These are phyloP conservation scores for Macrolepiota dolichaula DNA, from an alignment of 768 basidiomycete species.

Conservation along the genomic window DNA sequence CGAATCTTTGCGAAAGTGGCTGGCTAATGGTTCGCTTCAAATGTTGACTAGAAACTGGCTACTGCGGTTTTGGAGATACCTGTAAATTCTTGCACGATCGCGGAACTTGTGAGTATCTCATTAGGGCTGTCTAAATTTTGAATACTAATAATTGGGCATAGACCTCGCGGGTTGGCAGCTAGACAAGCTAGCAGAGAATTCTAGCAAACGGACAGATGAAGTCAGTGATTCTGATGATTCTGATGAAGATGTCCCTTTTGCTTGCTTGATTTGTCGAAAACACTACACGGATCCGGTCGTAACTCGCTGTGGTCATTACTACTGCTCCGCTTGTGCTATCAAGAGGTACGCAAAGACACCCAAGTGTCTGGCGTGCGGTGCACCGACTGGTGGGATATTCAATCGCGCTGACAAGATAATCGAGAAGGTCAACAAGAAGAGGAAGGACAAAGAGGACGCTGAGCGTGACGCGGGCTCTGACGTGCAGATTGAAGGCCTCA, in stretches of 20 bases:
- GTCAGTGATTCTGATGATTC: constrained; percentile 62
- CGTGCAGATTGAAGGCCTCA: constrained; percentile 63
- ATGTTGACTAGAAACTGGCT: constrained; percentile 79
- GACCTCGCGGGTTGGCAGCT: constrained; percentile 99
- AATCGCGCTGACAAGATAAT: constrained; percentile 93
- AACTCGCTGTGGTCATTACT: constrained; percentile 96
- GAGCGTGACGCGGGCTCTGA: constrained; percentile 33
- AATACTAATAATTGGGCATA: constrained; percentile 24
- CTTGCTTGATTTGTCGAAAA: constrained; percentile 96
- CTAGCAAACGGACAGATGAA: constrained; percentile 59
- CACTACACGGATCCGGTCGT: constrained; percentile 94
- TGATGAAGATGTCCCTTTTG: constrained; percentile 92
- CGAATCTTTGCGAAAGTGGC: constrained; percentile 5
- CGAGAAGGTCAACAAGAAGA: constrained; percentile 77
- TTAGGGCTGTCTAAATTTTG: not conserved
- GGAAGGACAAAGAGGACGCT: constrained; percentile 51
- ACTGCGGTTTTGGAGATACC: constrained; percentile 97
- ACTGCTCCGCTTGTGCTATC: constrained; percentile 93
- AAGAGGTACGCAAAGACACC: constrained; percentile 92
- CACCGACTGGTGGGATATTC: constrained; percentile 93
- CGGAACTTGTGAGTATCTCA: constrained; percentile 72
- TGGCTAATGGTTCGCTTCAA: constrained; percentile 5
- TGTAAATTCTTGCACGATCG: constrained; percentile 99
- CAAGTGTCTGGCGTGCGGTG: constrained; percentile 92
- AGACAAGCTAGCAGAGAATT: constrained; percentile 84